A percentile compares a stretch with the other conserved stretches of the same genome.
These are phyloP conservation scores for Acephala macrosclerotiorum DNA, from an alignment of 2,329 filamentous ascomycete species.

Conservation along the genomic window DNA sequence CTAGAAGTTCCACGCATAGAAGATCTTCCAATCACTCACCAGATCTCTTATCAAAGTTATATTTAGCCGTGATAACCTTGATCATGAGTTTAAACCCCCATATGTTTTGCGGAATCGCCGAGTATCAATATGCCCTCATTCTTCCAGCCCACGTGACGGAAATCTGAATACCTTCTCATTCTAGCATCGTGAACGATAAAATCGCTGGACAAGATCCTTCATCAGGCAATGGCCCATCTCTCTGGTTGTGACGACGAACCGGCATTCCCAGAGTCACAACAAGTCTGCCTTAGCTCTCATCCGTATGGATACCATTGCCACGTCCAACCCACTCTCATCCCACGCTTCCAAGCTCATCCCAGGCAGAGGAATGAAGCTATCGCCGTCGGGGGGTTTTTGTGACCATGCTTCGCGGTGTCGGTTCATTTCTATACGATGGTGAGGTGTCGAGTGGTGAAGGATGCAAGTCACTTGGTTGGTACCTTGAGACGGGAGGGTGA, in stretches of 20 bases:
- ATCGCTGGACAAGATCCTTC: not conserved
- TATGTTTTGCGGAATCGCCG: not conserved
- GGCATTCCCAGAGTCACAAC: not conserved
- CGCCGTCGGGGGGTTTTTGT: constrained; percentile 1
- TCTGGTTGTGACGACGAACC: not conserved
- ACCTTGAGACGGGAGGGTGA: not conserved
- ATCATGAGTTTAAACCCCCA: not conserved
- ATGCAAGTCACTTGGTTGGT: constrained; percentile 6
- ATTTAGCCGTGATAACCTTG: not conserved
- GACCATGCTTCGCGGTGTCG: not conserved
- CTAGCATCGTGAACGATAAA: not conserved
- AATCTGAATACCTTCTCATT: not conserved
- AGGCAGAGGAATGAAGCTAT: constrained; percentile 5
- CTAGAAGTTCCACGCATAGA: not conserved
- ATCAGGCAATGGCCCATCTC: not conserved
- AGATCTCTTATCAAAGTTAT: not conserved
- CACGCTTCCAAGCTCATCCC: not conserved
- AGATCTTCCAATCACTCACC: not conserved
- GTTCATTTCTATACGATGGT: constrained; percentile 3
- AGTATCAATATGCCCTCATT: not conserved
- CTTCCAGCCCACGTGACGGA: not conserved
- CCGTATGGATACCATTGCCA: not conserved
- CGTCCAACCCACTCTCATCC: not conserved
- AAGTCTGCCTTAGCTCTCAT: constrained; percentile 4
- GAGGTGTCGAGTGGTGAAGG: not conserved